Base-by-base conservation (phyloP, 106 monocot genomes). In the Cymbidium sinense region DNA sequence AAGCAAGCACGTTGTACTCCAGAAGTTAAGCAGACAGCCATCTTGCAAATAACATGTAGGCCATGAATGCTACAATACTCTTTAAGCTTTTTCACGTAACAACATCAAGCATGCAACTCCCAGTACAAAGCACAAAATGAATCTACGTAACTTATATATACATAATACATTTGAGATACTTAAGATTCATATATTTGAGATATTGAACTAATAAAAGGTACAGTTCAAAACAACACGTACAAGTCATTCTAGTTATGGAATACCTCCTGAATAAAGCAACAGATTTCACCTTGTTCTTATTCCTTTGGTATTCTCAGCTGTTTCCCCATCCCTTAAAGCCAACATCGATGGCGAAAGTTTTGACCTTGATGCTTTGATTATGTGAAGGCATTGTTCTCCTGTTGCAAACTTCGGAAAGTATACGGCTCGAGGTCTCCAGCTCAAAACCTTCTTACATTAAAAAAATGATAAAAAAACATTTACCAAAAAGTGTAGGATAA, bases 371-470 rank as follows among this genome's bases (percentile, higher is more conserved):
- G 79, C 74, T 76, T 73, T 79, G 70, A 93, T 58, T 34, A 96
- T 78, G 25, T 54, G 54, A 55, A 83, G 77, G 37, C 96, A 96
- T 83, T 93, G 87, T 58, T 91, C 89, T n/a, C 83, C 33, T 5
- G 81, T 86, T 41, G 93, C 93, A 89, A 96, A 96, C 33, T 91
- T 83, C 58, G 96, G 96, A 84, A 91, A 96, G 65, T 96, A 93
- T 9, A 93, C 34, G 64, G 96, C 96, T 64, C 96, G 88, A 58
- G 96, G 96, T 75, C 86, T 89, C 96, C 93, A 89, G 80, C 93
- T 96, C 87, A 96, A 85, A 81, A 96, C 80, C 96, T 93, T 79
- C 76, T 70, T 43, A 1, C 25, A 69, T 76, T 78, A 33, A 47
- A 82, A 13, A 78, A 78, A 31, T 31, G 27, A 25, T 47, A 27